Base-by-base conservation (phyloP, 495 filamentous ascomycete species). In the Penicillium maclennaniae region DNA sequence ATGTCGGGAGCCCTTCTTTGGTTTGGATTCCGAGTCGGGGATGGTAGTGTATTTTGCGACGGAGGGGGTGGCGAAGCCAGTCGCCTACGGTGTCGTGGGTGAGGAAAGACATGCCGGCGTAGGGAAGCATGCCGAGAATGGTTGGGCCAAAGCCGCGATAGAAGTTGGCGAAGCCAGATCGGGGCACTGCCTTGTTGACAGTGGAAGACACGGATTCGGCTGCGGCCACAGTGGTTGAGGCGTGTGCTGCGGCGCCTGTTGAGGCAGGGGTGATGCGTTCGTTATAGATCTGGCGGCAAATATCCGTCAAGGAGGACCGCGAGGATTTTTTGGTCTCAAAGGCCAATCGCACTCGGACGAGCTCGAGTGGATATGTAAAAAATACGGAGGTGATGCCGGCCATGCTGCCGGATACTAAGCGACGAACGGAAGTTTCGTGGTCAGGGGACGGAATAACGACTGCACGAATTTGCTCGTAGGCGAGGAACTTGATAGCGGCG, bases 71-170 rank as follows among this genome's bases (percentile, higher is more conserved):
- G 1, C 93, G 88, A 39, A 98, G 79, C 31, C 88, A 64, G 67
- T 98, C 93, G 21, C 89, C 85, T 1, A 82, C 80, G 4, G 87
- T 87, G 64, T 98, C 93, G 68, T 98, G 93, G 0, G 90, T 95
- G 28, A 97, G 81, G 76, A 98, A 98, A n/a, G 92, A 97, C 62
- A 95, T 83, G 45, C 93, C 93, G 14, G 95, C 93, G 60, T 98
- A 98, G 3, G 93, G 93, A 14, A 98, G 66, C 92, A 98, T 98
- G 43, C 93, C 93, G 36, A 89, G 72, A 14, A 98, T 66, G 0
- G 93, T 97, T 0, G 92, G 86, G 0, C 83, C 84, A 67, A 97
- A 98, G 14, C 93, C 93, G 28, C 93, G 86, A 68, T 95, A 98
- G 70, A 98, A 98, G 69, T 97, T 97, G 39, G 82, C 69, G 0